phyloP scores from a whole-genome alignment of 192 early-diverging fungal genomes.

The Entomortierella beljakovae region DNA sequence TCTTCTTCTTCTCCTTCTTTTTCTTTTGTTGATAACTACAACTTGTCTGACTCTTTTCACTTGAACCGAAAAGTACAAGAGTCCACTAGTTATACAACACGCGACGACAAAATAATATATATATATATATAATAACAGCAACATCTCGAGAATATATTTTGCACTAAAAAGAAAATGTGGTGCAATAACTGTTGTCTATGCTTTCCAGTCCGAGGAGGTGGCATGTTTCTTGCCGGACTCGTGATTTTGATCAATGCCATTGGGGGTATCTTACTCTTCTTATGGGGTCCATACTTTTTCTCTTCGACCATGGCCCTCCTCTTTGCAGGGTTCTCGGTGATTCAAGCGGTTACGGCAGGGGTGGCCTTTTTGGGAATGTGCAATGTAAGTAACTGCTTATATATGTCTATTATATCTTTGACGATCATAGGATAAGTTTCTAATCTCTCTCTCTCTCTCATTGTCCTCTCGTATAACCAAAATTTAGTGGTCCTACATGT shows the following conservation, averaged over 20 bases:
- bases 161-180: conserved; percentile 43
- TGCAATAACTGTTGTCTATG: conserved; percentile 55
- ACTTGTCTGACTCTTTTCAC: neutral
- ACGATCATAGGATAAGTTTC: neutral
- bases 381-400: too few relatives aligned
- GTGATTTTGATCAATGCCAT: conserved; percentile 29
- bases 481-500: conserved; percentile 56
- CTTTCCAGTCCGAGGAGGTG: conserved; percentile 50
- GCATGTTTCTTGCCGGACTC: conserved; percentile 37
- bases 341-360: conserved; percentile 36
- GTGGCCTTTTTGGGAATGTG: conserved; percentile 46
- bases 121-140: too few relatives aligned
- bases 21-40: conserved; percentile 2
- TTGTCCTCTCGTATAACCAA: neutral
- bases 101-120: too few relatives aligned
- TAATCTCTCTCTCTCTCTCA: neutral
- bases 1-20: neutral
- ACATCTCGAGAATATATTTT: neutral
- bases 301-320: conserved; percentile 40
- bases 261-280: conserved; percentile 39
- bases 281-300: conserved; percentile 50
- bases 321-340: conserved; percentile 41
- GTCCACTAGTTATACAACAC: too few relatives aligned
- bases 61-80: neutral
- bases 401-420: neutral